phyloP scores from a whole-genome alignment of 169 alveolate species.

The Pseudocohnilembus persalinus region DNA sequence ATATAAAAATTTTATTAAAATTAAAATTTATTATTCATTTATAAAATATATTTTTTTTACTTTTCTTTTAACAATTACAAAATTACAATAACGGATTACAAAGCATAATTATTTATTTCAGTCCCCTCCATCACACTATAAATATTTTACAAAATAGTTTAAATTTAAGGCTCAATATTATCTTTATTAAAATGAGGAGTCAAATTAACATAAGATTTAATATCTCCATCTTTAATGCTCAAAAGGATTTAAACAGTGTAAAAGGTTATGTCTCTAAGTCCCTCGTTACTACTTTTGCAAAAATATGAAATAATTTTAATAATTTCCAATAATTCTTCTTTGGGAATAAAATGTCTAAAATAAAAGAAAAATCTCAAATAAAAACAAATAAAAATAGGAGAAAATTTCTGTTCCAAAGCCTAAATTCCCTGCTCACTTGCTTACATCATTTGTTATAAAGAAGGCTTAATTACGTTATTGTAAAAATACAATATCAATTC shows the following conservation, averaged over 20 bases:
- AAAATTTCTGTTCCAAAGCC: constrained; percentile 18
- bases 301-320: constrained; percentile 19
- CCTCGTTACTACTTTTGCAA: neutral
- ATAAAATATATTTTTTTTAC: neutral
- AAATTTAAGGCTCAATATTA: constrained; percentile 19
- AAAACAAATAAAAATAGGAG: constrained; percentile 22
- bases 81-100: constrained; percentile 10
- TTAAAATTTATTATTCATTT: too few relatives aligned
- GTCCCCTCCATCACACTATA: neutral
- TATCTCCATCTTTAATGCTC: constrained; percentile 24
- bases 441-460: constrained; percentile 18
- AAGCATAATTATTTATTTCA: constrained; percentile 5
- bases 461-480: constrained; percentile 20
- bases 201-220: constrained; percentile 14
- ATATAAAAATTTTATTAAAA: too few relatives aligned
- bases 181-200: constrained; percentile 13
- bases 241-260: constrained; percentile 27
- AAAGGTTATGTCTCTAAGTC: constrained; percentile 22
- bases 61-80: constrained; percentile 15
- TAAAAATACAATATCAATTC: constrained; percentile 25
- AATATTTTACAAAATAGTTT: constrained; percentile 21
- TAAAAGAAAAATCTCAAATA: constrained; percentile 42
- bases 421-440: neutral
- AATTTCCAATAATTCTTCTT: constrained; percentile 25
- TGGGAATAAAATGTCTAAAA: constrained; percentile 33